These are phyloP conservation scores for Kalmusia sp. DNA, from an alignment of 2,329 filamentous ascomycete genomes.

Conservation along the genomic window DNA sequence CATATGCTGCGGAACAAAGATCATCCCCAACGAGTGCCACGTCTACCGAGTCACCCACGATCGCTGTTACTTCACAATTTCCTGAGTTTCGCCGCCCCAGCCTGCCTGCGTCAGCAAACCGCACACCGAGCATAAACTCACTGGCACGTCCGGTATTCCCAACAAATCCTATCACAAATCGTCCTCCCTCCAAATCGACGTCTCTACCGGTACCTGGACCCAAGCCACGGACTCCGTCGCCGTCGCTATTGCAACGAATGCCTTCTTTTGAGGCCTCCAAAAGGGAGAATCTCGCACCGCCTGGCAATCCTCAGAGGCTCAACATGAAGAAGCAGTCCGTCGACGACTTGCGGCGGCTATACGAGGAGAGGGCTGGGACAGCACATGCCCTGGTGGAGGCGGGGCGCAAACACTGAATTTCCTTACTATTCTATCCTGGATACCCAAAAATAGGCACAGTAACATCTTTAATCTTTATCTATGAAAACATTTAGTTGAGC, in stretches of 20 bases:
- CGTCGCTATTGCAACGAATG: constrained; percentile 55
- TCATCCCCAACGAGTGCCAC: constrained; percentile 25
- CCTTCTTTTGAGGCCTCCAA: constrained; percentile 49
- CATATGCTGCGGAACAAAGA: constrained; percentile 17
- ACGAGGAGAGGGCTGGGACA: constrained; percentile 55
- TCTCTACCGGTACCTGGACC: constrained; percentile 38
- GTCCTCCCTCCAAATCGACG: constrained; percentile 35
- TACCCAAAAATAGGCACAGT: constrained; percentile 1
- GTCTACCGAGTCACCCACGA: constrained; percentile 19
- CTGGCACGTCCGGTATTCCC: constrained; percentile 47
- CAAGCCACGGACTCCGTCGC: constrained; percentile 45
- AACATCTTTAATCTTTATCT: constrained; percentile 1
- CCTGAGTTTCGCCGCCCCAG: constrained; percentile 39
- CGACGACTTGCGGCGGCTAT: constrained; percentile 55
- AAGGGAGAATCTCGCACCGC: constrained; percentile 18
- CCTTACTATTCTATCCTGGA: not conserved
- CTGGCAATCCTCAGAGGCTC: constrained; percentile 42
- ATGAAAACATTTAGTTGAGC: not conserved
- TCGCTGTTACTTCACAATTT: constrained; percentile 13
- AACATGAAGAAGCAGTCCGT: constrained; percentile 55
- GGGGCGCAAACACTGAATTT: constrained; percentile 17
- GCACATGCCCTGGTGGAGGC: constrained; percentile 41
- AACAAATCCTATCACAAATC: constrained; percentile 30
- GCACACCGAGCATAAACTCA: constrained; percentile 42
- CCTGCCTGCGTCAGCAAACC: constrained; percentile 36